Evolutionary conservation across 1,284 basidiomycete species (phyloP), one percentile per base, ranked within the genome.

Genomic region (Abortiporus biennis): DNA sequence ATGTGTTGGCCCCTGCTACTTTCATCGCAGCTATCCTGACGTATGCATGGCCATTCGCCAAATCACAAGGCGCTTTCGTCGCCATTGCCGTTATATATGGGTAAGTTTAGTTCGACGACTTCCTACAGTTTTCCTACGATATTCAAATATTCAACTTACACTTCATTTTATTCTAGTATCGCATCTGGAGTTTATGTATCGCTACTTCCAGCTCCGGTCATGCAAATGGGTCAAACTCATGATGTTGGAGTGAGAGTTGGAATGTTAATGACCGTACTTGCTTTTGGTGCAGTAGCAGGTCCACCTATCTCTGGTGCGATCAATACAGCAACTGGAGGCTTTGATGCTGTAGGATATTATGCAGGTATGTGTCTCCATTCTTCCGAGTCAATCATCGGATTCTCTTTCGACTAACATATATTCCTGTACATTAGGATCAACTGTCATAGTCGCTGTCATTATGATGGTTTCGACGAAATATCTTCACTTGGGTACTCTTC

Each of bases 241-340:
- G 57, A 61, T 40, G 51, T 60, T 23, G 61, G 61, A 4, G 44
- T 58, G 27, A 42, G 55, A 25, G 54, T 55, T 6, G 61, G 61
- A 20, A 60, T 62, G 55, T 49, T 51, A 12, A 53, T 61, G 38
- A 56, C 57, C 8, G 41, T 61, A 5, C 42, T 55, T 4, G 51
- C 59, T 6, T 21, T 55, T 33, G 60, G 56, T 5, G 59, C 59
- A 2, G 37, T 63, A 4, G 48, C 53, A 8, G 61, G 61, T n/a
- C 58, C 61, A 19, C 61, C 61, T 4, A 59, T 62, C 27, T 56
- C 54, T 23, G 61, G 61, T 20, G 55, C 59, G 2, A 62, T 63
- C 34, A 47, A 54, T 34, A 40, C 38, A 13, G 40, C 49, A 1
- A 54, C 52, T 6, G 51, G 53, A 4, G 47, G 47, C n/a, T 63